A percentile compares a stretch with the other conserved stretches of the same genome.
Conservation (phyloP, 805 yeast species). For the Blastobotrys chiropterorum region DNA sequence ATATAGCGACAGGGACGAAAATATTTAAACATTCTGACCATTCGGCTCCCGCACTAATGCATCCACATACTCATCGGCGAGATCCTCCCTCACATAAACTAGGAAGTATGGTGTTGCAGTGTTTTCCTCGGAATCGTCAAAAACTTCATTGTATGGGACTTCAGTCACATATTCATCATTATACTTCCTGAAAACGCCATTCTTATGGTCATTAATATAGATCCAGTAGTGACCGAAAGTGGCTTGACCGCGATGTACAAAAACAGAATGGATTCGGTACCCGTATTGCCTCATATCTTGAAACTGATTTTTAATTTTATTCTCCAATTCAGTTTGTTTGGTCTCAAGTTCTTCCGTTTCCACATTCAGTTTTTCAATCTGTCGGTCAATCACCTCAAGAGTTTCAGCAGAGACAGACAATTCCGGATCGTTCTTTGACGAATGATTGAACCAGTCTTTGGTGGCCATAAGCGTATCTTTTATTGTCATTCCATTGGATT, state of each 20-base stretch:
- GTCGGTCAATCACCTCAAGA: not conserved
- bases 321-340: conserved; percentile 40
- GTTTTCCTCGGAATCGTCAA: conserved; percentile 42
- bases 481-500: conserved; percentile 38
- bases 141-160: conserved; percentile 31
- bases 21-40: too few relatives aligned
- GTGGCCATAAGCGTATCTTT: conserved; percentile 53
- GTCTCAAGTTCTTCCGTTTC: conserved; percentile 40
- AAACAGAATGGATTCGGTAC: conserved; percentile 82
- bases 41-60: too few relatives aligned
- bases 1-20: too few relatives aligned
- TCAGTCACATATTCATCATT: conserved; percentile 94
- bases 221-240: conserved; percentile 97
- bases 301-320: conserved; percentile 54
- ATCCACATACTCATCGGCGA: conserved; percentile 32
- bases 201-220: conserved; percentile 71
- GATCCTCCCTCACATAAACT: conserved; percentile 68
- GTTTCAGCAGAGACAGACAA: conserved; percentile 7
- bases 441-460: conserved; percentile 47
- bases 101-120: conserved; percentile 93
- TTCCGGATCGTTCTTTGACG: conserved; percentile 23
- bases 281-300: conserved; percentile 55
- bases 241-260: conserved; percentile 94
- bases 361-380: conserved; percentile 39
- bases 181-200: conserved; percentile 73